Conservation (phyloP, 805 yeast genomes). For the Wickerhamiella kurtzmanii region DNA sequence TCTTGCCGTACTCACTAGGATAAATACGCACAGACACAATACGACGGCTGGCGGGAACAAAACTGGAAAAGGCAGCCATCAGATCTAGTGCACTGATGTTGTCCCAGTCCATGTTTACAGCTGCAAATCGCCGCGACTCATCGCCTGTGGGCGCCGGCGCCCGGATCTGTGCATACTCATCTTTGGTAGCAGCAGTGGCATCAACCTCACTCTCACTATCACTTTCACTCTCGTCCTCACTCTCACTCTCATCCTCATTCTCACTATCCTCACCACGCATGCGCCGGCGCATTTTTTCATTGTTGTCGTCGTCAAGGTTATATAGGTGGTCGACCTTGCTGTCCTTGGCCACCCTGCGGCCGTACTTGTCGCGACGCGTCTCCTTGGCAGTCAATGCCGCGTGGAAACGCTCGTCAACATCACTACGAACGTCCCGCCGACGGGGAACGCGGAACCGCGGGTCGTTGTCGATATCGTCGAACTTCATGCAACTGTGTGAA, state of each 20-base stretch:
- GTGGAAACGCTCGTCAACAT: conserved; percentile 77
- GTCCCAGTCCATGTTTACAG: conserved; percentile 96
- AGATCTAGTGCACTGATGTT: conserved; percentile 76
- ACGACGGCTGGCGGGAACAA: conserved; percentile 62
- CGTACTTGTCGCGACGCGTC: conserved; percentile 76
- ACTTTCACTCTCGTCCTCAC: conserved; percentile 13
- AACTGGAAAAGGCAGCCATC: conserved; percentile 77
- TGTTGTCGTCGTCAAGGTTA: conserved; percentile 26
- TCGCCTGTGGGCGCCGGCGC: conserved; percentile 57
- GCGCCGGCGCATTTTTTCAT: conserved; percentile 20
- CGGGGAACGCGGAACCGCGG: conserved; percentile 76
- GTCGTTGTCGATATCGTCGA: conserved; percentile 65
- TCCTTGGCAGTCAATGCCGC: conserved; percentile 41
- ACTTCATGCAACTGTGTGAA: conserved; percentile 48
- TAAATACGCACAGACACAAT: conserved; percentile 57
- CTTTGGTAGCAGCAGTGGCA: conserved; percentile 16
- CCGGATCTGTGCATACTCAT: conserved; percentile 26
- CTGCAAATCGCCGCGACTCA: conserved; percentile 71
- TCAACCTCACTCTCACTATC: conserved; percentile 14
- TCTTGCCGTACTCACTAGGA: conserved; percentile 89
- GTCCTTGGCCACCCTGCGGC: conserved; percentile 50
- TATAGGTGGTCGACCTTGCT: conserved; percentile 41
- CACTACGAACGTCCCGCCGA: conserved; percentile 54
- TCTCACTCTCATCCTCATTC: conserved; percentile 12
- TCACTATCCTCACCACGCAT: conserved; percentile 28